Evolutionary conservation across 2,329 filamentous ascomycete genomes (phyloP), one percentile per base, ranked within the genome.

Genomic region (Trichoderma pleuroti): DNA sequence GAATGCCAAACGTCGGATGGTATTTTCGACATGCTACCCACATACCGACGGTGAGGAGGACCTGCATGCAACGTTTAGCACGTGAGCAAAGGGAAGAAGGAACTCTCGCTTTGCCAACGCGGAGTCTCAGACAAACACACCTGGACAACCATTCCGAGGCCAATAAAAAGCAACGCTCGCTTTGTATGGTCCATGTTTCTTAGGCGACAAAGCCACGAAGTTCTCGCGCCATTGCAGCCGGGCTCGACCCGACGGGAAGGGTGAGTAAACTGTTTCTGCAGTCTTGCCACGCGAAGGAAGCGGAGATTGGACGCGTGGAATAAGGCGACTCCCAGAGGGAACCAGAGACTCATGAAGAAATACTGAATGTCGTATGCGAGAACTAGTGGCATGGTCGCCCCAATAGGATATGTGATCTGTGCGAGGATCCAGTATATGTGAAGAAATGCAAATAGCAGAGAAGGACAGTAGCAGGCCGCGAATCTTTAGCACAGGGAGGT

Each of bases 11-110:
- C 5, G 84, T 84, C 7, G 80, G 78, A 73, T 90, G 87, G 71
- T 88, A 90, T 68, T 88, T 87, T 46, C 81, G 83, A 56, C 87
- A 90, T 10, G 86, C 83, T 68, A 87, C 77, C 80, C 84, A 91
- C 77, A 88, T 85, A 46, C 85, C 78, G 36, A 87, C 73, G 0
- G 87, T 84, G 21, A 87, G 81, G 34, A 87, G 73, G 9, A 88
- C 77, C 87, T 88, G 73, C 24, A 18, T 70, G 71, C 72, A 74
- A 57, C 61, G 59, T 46, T 71, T 32, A 70, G 32, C 26, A 68
- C 24, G 36, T 49, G 30, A 49, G 30, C 46, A 18, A 67, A 67
- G 64, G 9, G n/a, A 24, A n/a, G 28, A 26, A n/a, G 16, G 32
- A 36, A 11, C 10, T 34, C 28, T 6, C 18, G 65, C 39, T 9